Conservation (phyloP, 306 rosid species). For the Herpetospermum pedunculosum region DNA sequence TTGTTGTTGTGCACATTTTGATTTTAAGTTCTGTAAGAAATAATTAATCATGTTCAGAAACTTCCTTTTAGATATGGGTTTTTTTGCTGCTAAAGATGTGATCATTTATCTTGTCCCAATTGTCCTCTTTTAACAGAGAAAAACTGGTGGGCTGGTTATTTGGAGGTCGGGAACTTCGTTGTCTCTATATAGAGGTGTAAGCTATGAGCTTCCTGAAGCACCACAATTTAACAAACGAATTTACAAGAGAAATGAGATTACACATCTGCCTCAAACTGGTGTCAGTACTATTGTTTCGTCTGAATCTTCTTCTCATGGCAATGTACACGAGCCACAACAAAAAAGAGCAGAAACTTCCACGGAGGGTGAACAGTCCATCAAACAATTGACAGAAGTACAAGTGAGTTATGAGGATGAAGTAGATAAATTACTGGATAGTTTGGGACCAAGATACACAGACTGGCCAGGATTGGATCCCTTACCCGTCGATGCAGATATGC, state of each 20-base stretch:
- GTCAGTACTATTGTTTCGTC: slow-evolving; percentile 20
- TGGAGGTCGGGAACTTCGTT: slow-evolving; percentile 97
- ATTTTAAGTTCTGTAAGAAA: background rate
- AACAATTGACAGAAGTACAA: slow-evolving; percentile 18
- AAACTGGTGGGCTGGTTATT: slow-evolving; percentile 93
- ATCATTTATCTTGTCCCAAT: background rate
- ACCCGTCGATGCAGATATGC: slow-evolving; percentile 89
- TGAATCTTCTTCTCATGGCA: slow-evolving; percentile 21
- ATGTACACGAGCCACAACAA: slow-evolving; percentile 8
- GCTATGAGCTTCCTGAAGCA: slow-evolving; percentile 61
- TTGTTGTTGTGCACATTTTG: background rate
- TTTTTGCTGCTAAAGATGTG: background rate
- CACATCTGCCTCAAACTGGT: slow-evolving; percentile 28
- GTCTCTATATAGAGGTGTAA: slow-evolving; percentile 91
- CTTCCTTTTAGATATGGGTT: background rate
- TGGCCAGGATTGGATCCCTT: slow-evolving; percentile 89
- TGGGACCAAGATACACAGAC: slow-evolving; percentile 82
- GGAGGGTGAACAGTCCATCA: slow-evolving; percentile 23
- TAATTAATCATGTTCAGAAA: background rate
- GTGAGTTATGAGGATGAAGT: slow-evolving; percentile 73
- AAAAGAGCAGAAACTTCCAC: slow-evolving; percentile 26
- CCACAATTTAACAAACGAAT: slow-evolving; percentile 40
- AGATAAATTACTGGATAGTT: slow-evolving; percentile 53
- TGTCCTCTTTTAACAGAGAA: slow-evolving; percentile 45
- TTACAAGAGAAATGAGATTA: slow-evolving; percentile 27